Conservation (phyloP, 495 filamentous ascomycete genomes). For the Neurospora cerealis region DNA sequence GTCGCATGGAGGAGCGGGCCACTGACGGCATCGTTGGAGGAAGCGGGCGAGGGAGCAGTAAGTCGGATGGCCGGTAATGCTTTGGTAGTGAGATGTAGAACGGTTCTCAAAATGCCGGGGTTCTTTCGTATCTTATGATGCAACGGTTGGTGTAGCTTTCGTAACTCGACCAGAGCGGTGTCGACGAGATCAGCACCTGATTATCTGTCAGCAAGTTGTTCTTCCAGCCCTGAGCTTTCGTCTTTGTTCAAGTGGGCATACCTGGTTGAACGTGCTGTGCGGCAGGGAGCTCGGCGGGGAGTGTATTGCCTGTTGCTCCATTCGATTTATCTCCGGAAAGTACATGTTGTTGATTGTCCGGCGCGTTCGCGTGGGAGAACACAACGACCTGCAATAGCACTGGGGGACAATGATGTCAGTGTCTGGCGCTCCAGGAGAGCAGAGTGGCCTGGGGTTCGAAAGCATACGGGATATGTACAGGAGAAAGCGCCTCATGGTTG, state of each 20-base stretch:
- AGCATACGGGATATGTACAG: slow-evolving; percentile 34
- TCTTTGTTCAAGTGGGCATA: slow-evolving; percentile 2
- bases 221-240: neutral
- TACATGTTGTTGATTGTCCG: slow-evolving; percentile 23
- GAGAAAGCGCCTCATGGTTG: slow-evolving; percentile 31
- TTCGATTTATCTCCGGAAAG: slow-evolving; percentile 15
- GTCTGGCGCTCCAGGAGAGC: slow-evolving; percentile 3
- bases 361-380: slow-evolving; percentile 22
- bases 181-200: slow-evolving; percentile 36
- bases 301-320: slow-evolving; percentile 14
- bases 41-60: slow-evolving; percentile 26
- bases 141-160: slow-evolving; percentile 28
- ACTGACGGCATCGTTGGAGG: slow-evolving; percentile 18
- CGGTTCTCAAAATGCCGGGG: slow-evolving; percentile 25
- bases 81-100: slow-evolving; percentile 28
- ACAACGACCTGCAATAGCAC: slow-evolving; percentile 39
- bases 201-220: slow-evolving; percentile 4
- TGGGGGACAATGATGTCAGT: slow-evolving; percentile 11
- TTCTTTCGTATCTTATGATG: slow-evolving; percentile 28
- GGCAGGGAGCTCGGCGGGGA: slow-evolving; percentile 20
- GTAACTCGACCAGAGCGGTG: slow-evolving; percentile 31
- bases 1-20: slow-evolving; percentile 50
- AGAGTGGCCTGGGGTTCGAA: neutral
- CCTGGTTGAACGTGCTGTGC: slow-evolving; percentile 18
- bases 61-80: slow-evolving; percentile 33